A percentile compares a stretch with the other conserved stretches of the same genome.
These are phyloP conservation scores for Calonectria leucothoes DNA, from an alignment of 2,329 filamentous ascomycete genomes.

Conservation along the genomic window DNA sequence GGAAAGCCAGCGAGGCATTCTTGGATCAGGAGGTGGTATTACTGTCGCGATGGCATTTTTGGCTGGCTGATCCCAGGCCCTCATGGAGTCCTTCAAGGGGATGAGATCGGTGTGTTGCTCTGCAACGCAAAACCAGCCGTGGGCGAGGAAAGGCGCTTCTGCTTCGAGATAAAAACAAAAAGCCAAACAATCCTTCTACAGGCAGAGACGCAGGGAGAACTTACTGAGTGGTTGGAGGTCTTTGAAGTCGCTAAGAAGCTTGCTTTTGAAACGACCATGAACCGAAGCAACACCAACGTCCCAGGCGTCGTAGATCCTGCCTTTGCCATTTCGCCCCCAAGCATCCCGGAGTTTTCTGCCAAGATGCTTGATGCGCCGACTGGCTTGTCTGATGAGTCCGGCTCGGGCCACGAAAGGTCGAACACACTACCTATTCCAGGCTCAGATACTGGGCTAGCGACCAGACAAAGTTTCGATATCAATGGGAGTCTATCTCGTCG, in stretches of 20 bases:
- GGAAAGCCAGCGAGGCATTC: slow-evolving; percentile 91
- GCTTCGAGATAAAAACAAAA: slow-evolving; percentile 98
- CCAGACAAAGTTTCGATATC: slow-evolving; percentile 80
- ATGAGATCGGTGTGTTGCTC: slow-evolving; percentile 93
- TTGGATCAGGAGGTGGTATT: slow-evolving; percentile 95
- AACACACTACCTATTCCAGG: slow-evolving; percentile 73
- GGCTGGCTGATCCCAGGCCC: slow-evolving; percentile 89
- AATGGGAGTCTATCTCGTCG: slow-evolving; percentile 61
- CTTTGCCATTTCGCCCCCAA: slow-evolving; percentile 91
- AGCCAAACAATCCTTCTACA: slow-evolving; percentile 90
- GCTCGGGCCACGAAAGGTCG: slow-evolving; percentile 65
- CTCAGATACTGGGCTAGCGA: slow-evolving; percentile 62
- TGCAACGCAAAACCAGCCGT: slow-evolving; percentile 93
- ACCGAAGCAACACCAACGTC: slow-evolving; percentile 58
- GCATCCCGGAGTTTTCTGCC: slow-evolving; percentile 90
- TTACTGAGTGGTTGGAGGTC: slow-evolving; percentile 94
- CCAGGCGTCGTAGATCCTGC: slow-evolving; percentile 74
- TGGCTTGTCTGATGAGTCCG: slow-evolving; percentile 62
- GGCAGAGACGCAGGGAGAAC: slow-evolving; percentile 89
- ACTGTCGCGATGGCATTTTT: slow-evolving; percentile 94
- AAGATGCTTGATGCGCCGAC: slow-evolving; percentile 77
- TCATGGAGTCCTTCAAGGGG: slow-evolving; percentile 92
- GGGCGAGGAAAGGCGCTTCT: slow-evolving; percentile 93
- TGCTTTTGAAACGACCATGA: slow-evolving; percentile 81
- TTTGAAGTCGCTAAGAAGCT: slow-evolving; percentile 96